Evolutionary conservation across 2,329 filamentous ascomycete species (phyloP), one percentile per base, ranked within the genome.

Genomic region (Aspergillus aculeatus): DNA sequence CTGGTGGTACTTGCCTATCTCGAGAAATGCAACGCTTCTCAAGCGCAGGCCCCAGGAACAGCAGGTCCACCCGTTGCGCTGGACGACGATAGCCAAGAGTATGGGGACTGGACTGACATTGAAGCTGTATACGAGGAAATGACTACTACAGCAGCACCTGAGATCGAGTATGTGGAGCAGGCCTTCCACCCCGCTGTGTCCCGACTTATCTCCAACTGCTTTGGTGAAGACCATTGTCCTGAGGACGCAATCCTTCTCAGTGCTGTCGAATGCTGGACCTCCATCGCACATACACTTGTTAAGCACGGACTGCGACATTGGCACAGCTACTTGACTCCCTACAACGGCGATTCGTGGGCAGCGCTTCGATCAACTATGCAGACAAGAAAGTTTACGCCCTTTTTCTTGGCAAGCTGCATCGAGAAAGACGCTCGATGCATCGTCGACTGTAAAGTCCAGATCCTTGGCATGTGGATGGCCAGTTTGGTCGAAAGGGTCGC

Each of bases 61-160:
- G 51, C 51, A 48, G 61, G 56, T 21, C 32, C 62, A n/a, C 55
- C 69, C n/a, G 56, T 59, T 14, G 68, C 77, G 26, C 66, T 65
- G 5, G 83, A 79, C 57, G 85, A 87, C 55, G 86, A 88, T 56
- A 88, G 85, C 63, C 86, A 88, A 68, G 85, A 88, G 50, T 88
- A 86, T 66, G 85, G 85, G 31, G 84, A 86, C 60, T 84, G 82
- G 75, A 76, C 80, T 23, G 84, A 79, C 21, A 75, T 87, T 53
- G 81, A 84, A 58, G 81, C 82, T 44, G 68, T 72, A 3, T 74
- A 77, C 47, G 71, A 75, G 26, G 68, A 74, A 41, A 50, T 53
- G 29, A 58, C 66, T 29, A 58, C 66, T 41, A 50, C 66, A 14
- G 65, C 62, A 26, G 32, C 35, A 52, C 38, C 16, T 44, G 71